Evolutionary conservation across 2,329 filamentous ascomycete species (phyloP).

Genomic region (Atkinsonella texensis): DNA sequence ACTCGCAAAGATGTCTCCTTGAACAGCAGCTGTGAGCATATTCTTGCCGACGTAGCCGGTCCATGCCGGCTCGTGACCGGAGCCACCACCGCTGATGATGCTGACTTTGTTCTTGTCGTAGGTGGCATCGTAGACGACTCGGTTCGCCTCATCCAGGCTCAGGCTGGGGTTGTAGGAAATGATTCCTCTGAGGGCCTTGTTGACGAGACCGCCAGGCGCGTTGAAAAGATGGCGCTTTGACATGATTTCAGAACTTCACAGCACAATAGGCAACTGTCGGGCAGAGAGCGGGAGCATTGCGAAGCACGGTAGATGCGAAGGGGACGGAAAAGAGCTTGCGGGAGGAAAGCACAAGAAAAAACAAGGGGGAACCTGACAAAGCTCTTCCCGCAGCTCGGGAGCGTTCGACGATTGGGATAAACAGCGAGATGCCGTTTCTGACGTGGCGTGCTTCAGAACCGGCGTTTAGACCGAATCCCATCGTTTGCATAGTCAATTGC

Average conservation of each 20-base stretch:
- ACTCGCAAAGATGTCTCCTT: slow-evolving; percentile 51
- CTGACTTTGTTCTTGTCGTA: slow-evolving; percentile 33
- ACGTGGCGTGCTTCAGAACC: neutral
- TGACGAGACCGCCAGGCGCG: slow-evolving; percentile 40
- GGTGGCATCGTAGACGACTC: slow-evolving; percentile 37
- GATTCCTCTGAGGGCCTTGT: slow-evolving; percentile 37
- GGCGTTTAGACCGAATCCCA: neutral
- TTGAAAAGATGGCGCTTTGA: slow-evolving; percentile 41
- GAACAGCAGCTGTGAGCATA: slow-evolving; percentile 48
- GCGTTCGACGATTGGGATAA: neutral
- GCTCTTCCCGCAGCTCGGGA: neutral
- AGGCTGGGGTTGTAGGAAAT: slow-evolving; percentile 41
- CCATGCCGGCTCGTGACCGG: slow-evolving; percentile 51
- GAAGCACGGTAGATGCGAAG: no score
- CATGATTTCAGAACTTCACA: slow-evolving; percentile 17
- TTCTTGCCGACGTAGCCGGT: slow-evolving; percentile 50
- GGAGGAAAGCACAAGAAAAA: slow-evolving; percentile 2
- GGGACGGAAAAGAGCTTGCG: neutral
- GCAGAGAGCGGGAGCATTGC: neutral
- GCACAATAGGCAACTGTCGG: neutral
- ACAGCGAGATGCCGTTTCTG: neutral
- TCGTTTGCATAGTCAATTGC: neutral
- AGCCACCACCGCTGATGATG: slow-evolving; percentile 43
- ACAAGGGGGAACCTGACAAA: neutral
- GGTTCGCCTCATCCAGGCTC: slow-evolving; percentile 35